Conservation (phyloP, 345 rosid genomes). For the Salix dunnii region DNA sequence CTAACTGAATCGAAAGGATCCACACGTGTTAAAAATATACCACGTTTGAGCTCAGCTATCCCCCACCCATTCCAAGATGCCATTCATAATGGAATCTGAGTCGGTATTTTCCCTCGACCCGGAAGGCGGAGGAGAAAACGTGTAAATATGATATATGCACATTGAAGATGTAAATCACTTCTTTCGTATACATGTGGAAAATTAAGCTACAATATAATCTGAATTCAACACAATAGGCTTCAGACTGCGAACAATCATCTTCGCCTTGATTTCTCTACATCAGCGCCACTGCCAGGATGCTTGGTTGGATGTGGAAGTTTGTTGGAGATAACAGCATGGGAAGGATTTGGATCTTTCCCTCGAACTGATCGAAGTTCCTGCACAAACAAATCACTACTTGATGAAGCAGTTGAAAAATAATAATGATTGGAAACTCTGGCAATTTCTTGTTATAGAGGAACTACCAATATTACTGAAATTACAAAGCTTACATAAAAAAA, state of each 20-base stretch:
- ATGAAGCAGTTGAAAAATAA: background rate
- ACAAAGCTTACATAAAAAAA: too few species aligned
- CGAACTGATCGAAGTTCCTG: slow-evolving; percentile 47
- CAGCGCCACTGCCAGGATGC: background rate
- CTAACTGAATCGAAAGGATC: background rate
- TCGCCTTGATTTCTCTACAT: slow-evolving; percentile 28
- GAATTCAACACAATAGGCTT: slow-evolving; percentile 9
- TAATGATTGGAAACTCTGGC: background rate
- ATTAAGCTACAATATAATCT: slow-evolving; percentile 18
- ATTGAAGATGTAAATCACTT: slow-evolving; percentile 15
- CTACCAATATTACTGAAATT: too few species aligned
- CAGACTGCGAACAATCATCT: slow-evolving; percentile 20
- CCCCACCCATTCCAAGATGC: background rate
- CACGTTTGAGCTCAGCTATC: background rate
- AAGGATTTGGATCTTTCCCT: slow-evolving; percentile 35
- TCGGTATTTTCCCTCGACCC: slow-evolving; percentile 17
- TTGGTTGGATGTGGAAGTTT: slow-evolving; percentile 20
- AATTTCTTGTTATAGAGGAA: background rate
- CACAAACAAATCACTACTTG: background rate
- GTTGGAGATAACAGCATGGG: slow-evolving; percentile 7
- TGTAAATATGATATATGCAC: slow-evolving; percentile 23
- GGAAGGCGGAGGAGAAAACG: background rate
- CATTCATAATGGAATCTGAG: background rate
- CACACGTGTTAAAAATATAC: background rate
- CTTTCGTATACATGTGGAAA: slow-evolving; percentile 4